Evolutionary conservation across 1,284 basidiomycete species (phyloP).

Genomic region (Trametes versicolor): DNA sequence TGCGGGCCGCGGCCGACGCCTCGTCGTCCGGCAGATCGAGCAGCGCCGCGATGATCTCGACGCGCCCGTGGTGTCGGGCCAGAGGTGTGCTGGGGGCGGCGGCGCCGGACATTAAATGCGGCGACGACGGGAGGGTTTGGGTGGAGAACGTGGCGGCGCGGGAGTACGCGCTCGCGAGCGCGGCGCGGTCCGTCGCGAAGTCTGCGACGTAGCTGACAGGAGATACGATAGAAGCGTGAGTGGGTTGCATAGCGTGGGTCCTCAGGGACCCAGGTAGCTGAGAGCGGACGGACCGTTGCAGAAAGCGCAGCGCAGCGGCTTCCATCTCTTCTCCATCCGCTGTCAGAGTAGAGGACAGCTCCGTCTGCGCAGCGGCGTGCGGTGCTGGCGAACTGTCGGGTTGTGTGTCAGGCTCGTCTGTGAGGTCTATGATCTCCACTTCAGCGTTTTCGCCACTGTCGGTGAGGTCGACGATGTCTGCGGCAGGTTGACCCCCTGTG

Average conservation of each 20-base stretch:
- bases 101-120: background rate
- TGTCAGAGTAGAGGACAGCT: background rate
- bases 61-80: constrained; percentile 23
- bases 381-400: background rate
- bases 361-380: background rate
- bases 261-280: background rate
- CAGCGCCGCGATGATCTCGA: constrained; percentile 35
- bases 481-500: too few relatives aligned
- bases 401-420: background rate
- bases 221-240: background rate
- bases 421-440: constrained; percentile 1
- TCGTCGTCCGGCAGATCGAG: constrained; percentile 34
- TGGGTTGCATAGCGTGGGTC: background rate
- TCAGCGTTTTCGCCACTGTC: background rate
- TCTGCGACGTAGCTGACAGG: constrained; percentile 35
- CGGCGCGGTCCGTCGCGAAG: constrained; percentile 38
- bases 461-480: constrained; percentile 1
- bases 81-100: background rate
- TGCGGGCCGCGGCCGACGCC: constrained; percentile 14
- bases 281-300: constrained; percentile 31
- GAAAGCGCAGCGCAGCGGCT: constrained; percentile 35
- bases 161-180: constrained; percentile 40
- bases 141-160: constrained; percentile 37
- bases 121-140: constrained; percentile 9
- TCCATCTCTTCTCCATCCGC: constrained; percentile 18